Evolutionary conservation across 805 yeast genomes (phyloP).

Genomic region (Wickerhamiella parazyma): DNA sequence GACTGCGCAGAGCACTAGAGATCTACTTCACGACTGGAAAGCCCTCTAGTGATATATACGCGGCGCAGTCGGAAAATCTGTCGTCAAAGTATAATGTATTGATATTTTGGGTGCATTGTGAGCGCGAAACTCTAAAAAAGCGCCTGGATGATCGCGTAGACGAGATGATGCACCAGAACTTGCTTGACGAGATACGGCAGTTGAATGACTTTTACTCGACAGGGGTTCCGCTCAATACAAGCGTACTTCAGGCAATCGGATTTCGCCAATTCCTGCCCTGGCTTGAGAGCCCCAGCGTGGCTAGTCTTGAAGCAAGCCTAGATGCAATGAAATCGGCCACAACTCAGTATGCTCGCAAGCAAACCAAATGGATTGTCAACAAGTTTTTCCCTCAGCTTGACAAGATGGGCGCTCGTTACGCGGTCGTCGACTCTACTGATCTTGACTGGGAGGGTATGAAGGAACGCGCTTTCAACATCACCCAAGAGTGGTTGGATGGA

Average conservation of each 20-base stretch:
- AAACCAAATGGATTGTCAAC: conserved; percentile 81
- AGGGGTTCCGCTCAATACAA: conserved; percentile 33
- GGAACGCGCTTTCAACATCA: conserved; percentile 40
- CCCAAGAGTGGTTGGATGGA: conserved; percentile 28
- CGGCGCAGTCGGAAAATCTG: conserved; percentile 46
- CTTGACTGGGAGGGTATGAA: conserved; percentile 40
- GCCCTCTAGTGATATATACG: conserved; percentile 58
- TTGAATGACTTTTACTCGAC: conserved; percentile 22
- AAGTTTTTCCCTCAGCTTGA: conserved; percentile 47
- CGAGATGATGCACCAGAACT: conserved; percentile 62
- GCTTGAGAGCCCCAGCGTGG: conserved; percentile 16
- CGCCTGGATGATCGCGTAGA: conserved; percentile 75
- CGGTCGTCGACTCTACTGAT: conserved; percentile 66
- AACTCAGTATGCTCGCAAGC: conserved; percentile 73
- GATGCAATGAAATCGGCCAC: conserved; percentile 75
- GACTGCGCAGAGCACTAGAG: conserved; percentile 70
- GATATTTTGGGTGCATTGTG: conserved; percentile 72
- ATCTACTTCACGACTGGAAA: conserved; percentile 55
- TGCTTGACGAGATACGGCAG: conserved; percentile 42
- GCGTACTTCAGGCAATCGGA: conserved; percentile 92
- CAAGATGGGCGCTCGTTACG: conserved; percentile 50
- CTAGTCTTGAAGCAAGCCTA: conserved; percentile 34
- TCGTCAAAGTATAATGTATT: conserved; percentile 28
- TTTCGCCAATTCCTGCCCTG: conserved; percentile 38
- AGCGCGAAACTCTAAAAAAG: conserved; percentile 38